These are phyloP conservation scores for Neofusicoccum umdonicola DNA, from an alignment of 2,329 filamentous ascomycete genomes.

Conservation along the genomic window DNA sequence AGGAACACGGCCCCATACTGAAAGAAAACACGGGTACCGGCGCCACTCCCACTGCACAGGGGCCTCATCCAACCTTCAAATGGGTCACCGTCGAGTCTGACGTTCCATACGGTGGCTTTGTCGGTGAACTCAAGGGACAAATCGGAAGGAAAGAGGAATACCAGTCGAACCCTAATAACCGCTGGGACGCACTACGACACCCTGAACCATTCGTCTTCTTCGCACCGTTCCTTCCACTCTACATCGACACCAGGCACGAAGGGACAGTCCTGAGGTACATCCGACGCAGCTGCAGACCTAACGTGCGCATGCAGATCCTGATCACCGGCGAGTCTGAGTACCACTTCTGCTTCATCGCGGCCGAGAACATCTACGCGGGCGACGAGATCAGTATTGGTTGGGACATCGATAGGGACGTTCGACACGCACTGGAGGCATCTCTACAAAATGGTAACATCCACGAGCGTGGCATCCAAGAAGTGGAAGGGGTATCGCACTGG, in stretches of 20 bases:
- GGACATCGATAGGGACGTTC: constrained; percentile 49
- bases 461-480: constrained; percentile 57
- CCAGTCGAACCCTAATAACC: constrained; percentile 43
- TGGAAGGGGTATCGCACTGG: constrained; percentile 65
- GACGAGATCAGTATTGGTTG: constrained; percentile 67
- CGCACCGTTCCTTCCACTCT: constrained; percentile 82
- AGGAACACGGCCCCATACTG: constrained; percentile 51
- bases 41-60: constrained; percentile 49
- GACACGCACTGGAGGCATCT: constrained; percentile 60
- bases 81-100: constrained; percentile 57
- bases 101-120: constrained; percentile 53
- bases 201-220: constrained; percentile 60
- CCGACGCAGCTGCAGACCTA: constrained; percentile 88
- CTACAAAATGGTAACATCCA: constrained; percentile 60
- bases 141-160: constrained; percentile 50
- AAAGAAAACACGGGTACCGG: constrained; percentile 54
- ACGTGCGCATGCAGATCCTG: constrained; percentile 83
- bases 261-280: constrained; percentile 84
- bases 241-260: constrained; percentile 86
- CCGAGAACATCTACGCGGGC: constrained; percentile 69
- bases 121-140: constrained; percentile 68
- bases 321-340: constrained; percentile 60
- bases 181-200: constrained; percentile 48
- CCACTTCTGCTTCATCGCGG: constrained; percentile 90
- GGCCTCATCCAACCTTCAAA: constrained; percentile 67